These are phyloP conservation scores for Trypanosoma mega DNA, from an alignment of 208 protist species.

Conservation along the genomic window DNA sequence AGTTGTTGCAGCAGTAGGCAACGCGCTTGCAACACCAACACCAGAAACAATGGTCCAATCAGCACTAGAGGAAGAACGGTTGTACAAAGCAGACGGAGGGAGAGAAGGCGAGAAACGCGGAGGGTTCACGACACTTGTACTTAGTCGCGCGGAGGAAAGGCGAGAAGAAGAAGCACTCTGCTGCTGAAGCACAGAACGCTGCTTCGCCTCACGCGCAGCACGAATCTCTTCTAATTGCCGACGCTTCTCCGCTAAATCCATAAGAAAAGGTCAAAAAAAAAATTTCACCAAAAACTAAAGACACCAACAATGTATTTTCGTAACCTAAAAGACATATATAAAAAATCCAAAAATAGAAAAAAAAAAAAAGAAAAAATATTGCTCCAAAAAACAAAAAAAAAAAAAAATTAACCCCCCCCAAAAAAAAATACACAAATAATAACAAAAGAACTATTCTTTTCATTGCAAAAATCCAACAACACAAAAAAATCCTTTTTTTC, in stretches of 20 bases:
- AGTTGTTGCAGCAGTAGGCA: too few relatives aligned
- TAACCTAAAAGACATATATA: background rate
- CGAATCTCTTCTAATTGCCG: slow-evolving; percentile 59
- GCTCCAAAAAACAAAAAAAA: background rate
- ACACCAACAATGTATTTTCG: background rate
- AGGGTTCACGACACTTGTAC: background rate
- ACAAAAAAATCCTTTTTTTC: background rate
- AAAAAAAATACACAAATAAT: slow-evolving; percentile 2
- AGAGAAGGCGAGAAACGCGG: background rate
- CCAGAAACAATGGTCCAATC: too few relatives aligned
- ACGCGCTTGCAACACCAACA: too few relatives aligned
- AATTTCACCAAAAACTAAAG: background rate
- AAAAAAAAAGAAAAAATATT: slow-evolving; percentile 16
- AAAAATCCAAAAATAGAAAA: background rate
- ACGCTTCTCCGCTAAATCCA: slow-evolving; percentile 68
- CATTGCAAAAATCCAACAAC: background rate
- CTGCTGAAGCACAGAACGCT: slow-evolving; percentile 45
- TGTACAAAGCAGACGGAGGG: background rate
- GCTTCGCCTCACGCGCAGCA: slow-evolving; percentile 55
- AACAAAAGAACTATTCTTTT: background rate
- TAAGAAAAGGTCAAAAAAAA: slow-evolving; percentile 8
- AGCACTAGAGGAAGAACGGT: too few relatives aligned
- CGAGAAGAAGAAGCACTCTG: slow-evolving; percentile 3
- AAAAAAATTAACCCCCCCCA: too few relatives aligned
- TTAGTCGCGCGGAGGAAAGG: background rate